Evolutionary conservation across 306 rosid genomes (phyloP).

Genomic region (Malus orientalis): DNA sequence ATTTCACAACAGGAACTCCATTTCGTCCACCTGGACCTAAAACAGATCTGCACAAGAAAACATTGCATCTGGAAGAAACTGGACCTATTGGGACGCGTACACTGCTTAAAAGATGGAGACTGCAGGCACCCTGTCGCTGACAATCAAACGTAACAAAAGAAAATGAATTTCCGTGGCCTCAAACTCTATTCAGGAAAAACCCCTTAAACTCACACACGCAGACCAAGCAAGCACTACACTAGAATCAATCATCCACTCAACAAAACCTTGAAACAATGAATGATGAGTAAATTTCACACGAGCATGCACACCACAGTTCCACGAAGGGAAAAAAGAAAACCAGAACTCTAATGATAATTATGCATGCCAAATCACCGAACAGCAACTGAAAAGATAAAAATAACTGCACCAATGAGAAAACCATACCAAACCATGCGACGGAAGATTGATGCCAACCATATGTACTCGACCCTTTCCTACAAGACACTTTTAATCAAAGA

Average conservation of each 20-base stretch:
- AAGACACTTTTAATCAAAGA: slow-evolving; percentile 25
- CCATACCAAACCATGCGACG: slow-evolving; percentile 64
- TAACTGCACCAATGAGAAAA: slow-evolving; percentile 10
- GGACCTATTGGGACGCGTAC: slow-evolving; percentile 45
- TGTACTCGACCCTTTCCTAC: slow-evolving; percentile 46
- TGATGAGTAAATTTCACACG: background rate
- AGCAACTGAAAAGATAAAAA: background rate
- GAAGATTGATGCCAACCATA: slow-evolving; percentile 46
- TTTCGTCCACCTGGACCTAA: slow-evolving; percentile 63
- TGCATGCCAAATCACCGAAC: background rate
- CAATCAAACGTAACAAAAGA: slow-evolving; percentile 17
- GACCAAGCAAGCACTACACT: background rate
- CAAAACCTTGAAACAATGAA: background rate
- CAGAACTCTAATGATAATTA: background rate
- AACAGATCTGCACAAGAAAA: slow-evolving; percentile 65
- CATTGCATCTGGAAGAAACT: slow-evolving; percentile 53
- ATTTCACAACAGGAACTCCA: slow-evolving; percentile 51
- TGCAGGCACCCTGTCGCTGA: slow-evolving; percentile 53
- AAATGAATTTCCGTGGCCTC: slow-evolving; percentile 10
- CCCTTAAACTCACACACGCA: slow-evolving; percentile 3
- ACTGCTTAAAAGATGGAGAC: slow-evolving; percentile 48
- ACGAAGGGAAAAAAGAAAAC: background rate
- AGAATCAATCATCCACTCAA: background rate
- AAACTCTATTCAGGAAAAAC: background rate
- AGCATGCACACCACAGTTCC: background rate